Evolutionary conservation across 495 filamentous ascomycete genomes (phyloP).

Genomic region (Xylaria acuta): DNA sequence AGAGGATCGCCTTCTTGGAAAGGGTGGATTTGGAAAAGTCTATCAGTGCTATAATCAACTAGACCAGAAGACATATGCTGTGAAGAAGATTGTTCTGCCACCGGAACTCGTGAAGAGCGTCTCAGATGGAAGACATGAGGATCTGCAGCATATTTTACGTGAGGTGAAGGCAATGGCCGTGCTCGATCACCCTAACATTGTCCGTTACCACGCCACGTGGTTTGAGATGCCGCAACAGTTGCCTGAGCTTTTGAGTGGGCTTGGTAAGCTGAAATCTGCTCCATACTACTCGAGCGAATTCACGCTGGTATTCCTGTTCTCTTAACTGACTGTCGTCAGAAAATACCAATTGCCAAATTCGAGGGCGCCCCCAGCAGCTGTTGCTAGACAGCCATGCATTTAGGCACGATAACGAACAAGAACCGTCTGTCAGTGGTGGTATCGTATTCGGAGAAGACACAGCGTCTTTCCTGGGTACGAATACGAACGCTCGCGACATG

Average conservation of each 20-base stretch:
- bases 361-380: conserved; percentile 28
- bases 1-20: conserved; percentile 50
- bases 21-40: conserved; percentile 62
- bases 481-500: neutral
- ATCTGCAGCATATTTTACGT: conserved; percentile 59
- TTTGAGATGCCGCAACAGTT: conserved; percentile 52
- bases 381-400: conserved; percentile 33
- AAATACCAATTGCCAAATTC: neutral
- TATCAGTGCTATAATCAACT: conserved; percentile 60
- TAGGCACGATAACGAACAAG: conserved; percentile 24
- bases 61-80: conserved; percentile 59
- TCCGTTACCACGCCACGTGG: conserved; percentile 64
- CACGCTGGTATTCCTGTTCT: neutral
- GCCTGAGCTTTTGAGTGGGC: conserved; percentile 29
- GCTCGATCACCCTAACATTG: conserved; percentile 62
- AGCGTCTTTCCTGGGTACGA: conserved; percentile 6
- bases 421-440: conserved; percentile 30
- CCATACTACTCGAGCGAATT: neutral
- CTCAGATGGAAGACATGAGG: conserved; percentile 55
- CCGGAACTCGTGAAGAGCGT: conserved; percentile 55
- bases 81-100: conserved; percentile 62
- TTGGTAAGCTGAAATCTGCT: conserved; percentile 28
- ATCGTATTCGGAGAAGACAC: conserved; percentile 42
- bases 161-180: conserved; percentile 62
- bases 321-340: conserved; percentile 12